Evolutionary conservation across 164 flowering plant species (phyloP).

Genomic region (Nelumbo lutea): DNA sequence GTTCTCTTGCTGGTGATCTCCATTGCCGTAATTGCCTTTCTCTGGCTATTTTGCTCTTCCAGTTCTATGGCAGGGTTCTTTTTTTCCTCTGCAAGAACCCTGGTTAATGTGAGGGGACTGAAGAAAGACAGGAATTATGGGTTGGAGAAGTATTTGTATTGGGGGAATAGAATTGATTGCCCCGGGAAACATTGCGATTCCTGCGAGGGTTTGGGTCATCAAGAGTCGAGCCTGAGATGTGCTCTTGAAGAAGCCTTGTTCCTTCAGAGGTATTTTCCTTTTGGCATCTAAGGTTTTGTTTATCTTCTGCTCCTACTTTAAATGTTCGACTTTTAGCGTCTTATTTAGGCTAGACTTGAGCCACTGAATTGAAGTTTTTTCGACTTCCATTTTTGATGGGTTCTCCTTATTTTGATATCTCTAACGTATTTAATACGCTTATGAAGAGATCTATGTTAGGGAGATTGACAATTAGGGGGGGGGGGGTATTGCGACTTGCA

Average conservation of each 20-base stretch:
- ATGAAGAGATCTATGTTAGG: too few species aligned
- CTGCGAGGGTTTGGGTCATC: constrained; percentile 95
- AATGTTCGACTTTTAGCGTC: neutral
- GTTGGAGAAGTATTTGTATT: constrained; percentile 65
- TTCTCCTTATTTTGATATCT: neutral
- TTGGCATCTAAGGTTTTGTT: neutral
- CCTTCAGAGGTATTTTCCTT: constrained; percentile 54
- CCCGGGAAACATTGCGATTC: constrained; percentile 94
- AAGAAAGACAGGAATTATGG: constrained; percentile 4
- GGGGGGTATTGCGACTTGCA: too few species aligned
- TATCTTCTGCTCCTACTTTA: neutral
- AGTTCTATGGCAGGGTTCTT: constrained; percentile 33
- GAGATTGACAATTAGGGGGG: too few species aligned
- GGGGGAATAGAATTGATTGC: constrained; percentile 90
- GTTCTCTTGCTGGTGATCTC: constrained; percentile 33
- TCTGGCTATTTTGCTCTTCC: constrained; percentile 45
- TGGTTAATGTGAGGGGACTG: neutral
- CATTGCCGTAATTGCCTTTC: constrained; percentile 29
- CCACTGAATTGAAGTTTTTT: neutral
- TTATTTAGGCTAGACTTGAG: neutral
- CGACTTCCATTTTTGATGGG: neutral
- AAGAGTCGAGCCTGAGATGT: constrained; percentile 93
- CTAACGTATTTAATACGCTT: neutral
- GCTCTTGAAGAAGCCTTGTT: constrained; percentile 95
- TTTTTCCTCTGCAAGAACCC: constrained; percentile 17